Percentiles rank a stretch among this genome's conserved stretches.
These are phyloP conservation scores for Scutellaria minor DNA, from an alignment of 257 asterid species.

Conservation along the genomic window DNA sequence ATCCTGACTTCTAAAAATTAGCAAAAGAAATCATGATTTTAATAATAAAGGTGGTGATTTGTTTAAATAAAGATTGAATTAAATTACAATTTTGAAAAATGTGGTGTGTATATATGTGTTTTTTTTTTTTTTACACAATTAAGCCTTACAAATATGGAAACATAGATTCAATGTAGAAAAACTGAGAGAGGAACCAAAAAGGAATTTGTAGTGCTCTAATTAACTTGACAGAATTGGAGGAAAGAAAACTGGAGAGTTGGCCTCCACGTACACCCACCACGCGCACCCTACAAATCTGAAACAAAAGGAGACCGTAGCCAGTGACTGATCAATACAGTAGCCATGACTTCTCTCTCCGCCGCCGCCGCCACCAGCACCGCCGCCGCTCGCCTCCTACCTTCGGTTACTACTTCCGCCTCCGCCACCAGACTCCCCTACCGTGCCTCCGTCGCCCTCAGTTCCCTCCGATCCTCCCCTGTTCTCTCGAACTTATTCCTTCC, in stretches of 20 bases:
- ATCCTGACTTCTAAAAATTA: too few species aligned
- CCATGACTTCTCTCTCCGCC: constrained; percentile 63
- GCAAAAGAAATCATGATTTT: too few species aligned
- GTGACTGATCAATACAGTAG: constrained; percentile 31
- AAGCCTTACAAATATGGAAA: too few species aligned
- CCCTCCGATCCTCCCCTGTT: constrained; percentile 64
- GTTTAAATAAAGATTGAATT: too few species aligned
- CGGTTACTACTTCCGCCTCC: constrained; percentile 44
- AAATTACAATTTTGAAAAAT: too few species aligned
- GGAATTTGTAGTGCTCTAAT: too few species aligned
- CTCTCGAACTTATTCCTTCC: constrained; percentile 56
- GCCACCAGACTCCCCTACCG: constrained; percentile 45
- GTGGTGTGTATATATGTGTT: too few species aligned
- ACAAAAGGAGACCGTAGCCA: constrained; percentile 31
- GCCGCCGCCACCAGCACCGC: constrained; percentile 43
- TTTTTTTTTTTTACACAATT: too few species aligned
- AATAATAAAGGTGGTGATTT: too few species aligned
- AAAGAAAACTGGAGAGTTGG: constrained; percentile 32
- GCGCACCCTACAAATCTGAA: constrained; percentile 44
- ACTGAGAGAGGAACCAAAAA: too few species aligned
- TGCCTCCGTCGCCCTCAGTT: constrained; percentile 45
- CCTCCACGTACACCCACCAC: constrained; percentile 38
- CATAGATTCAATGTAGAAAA: too few species aligned
- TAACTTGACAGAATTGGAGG: constrained; percentile 34
- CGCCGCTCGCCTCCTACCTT: constrained; percentile 53